These are phyloP conservation scores for Podospora anserina DNA, from an alignment of 495 filamentous ascomycete species.

Conservation along the genomic window DNA sequence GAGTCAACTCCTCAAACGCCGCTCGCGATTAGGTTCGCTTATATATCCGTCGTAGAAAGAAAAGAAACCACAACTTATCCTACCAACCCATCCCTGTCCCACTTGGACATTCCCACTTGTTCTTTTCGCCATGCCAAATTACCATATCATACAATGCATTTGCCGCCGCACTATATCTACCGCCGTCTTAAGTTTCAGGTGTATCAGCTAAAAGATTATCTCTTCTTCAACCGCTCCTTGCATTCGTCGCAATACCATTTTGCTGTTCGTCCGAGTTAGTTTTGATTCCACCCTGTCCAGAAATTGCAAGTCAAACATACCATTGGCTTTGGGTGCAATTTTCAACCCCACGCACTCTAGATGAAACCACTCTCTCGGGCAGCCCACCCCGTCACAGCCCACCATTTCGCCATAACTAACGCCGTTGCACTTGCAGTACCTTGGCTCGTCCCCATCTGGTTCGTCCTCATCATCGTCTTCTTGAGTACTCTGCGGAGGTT, in stretches of 20 bases:
- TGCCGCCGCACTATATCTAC: not conserved
- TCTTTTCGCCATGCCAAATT: not conserved
- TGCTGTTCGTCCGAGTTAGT: constrained; percentile 44
- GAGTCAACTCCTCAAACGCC: not conserved
- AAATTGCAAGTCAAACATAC: constrained; percentile 50
- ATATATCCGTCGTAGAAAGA: not conserved
- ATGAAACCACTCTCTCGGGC: constrained; percentile 94
- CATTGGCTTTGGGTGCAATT: constrained; percentile 77
- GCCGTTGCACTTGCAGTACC: constrained; percentile 90
- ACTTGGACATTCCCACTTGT: not conserved
- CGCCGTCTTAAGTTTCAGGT: not conserved
- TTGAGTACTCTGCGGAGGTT: constrained; percentile 28
- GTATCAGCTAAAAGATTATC: not conserved
- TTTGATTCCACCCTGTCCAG: constrained; percentile 25
- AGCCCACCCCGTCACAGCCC: constrained; percentile 87
- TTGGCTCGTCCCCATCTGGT: constrained; percentile 74
- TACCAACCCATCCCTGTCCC: not conserved
- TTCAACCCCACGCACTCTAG: constrained; percentile 84
- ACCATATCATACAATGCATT: not conserved
- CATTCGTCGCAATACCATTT: constrained; percentile 93
- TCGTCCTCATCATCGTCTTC: constrained; percentile 47
- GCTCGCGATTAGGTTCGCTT: not conserved
- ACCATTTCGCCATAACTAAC: constrained; percentile 98
- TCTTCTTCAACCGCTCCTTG: constrained; percentile 62
- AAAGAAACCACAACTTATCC: not conserved